Base-by-base conservation (phyloP, 768 basidiomycete species). In the Termitomyces sp. region DNA sequence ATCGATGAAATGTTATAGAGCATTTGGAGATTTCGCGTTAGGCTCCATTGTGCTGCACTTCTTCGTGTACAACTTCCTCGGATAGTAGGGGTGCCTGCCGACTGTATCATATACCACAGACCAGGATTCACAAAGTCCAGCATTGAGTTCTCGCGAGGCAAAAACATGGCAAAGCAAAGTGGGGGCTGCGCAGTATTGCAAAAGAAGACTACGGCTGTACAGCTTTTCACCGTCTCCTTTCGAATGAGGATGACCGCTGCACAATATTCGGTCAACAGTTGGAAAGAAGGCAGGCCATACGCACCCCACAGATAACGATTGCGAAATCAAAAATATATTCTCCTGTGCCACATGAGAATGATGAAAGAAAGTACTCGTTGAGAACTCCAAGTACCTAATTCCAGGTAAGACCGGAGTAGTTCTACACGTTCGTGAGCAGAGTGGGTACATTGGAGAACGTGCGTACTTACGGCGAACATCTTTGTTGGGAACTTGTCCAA, bases 11-110 rank as follows among this genome's bases (percentile, higher is more conserved):
- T 39, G 33, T 51, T 60, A 18, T 71, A 99, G 97, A 69, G 97
- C 97, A 20, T 99, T 99, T 70, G 96, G 92, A 49, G 97, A 99
- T 70, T 99, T 98, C 70, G 91, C 91, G 32, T 74, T 96, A 49
- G 95, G 95, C n/a, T 96, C 94, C 3, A 89, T 98, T 64, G 87
- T 98, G 42, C 81, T 99, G 38, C 97, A 99, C 75, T 95, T 98
- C 80, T 99, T 98, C 73, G 96, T 97, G 62, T 98, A 89, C 83
- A 98, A 98, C 77, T 98, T 97, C 83, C 83, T 99, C 15, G 97
- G 96, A 73, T 98, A 71, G 76, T 51, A 55, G 22, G 33, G 11
- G 36, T 36, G 53, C 57, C 22, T 36, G 53, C 57, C 22, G 22
- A 55, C 20, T 63, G 50, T 68, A 56, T 62, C 53, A 65, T 67